Conservation (phyloP, 768 basidiomycete genomes). For the Kwoniella europaea region DNA sequence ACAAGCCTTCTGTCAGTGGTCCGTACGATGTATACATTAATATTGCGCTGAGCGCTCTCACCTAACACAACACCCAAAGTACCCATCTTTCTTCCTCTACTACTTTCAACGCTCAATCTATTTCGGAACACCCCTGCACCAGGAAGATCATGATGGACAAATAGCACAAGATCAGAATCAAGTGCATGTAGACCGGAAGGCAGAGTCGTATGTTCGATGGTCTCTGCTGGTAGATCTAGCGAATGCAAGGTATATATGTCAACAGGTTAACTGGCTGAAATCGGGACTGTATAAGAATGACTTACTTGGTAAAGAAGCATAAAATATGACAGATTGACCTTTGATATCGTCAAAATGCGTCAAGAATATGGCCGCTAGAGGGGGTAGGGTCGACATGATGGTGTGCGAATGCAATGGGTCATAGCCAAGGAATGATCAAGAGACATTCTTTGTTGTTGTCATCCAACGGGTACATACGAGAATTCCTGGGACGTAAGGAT, state of each 20-base stretch:
- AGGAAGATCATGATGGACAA: constrained; percentile 34
- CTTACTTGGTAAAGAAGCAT: constrained; percentile 27
- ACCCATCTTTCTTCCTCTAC: constrained; percentile 53
- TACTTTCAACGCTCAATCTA: constrained; percentile 34
- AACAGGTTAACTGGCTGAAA: background rate
- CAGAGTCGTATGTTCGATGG: constrained; percentile 49
- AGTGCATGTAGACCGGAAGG: constrained; percentile 54
- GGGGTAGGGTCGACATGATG: constrained; percentile 22
- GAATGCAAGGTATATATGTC: background rate
- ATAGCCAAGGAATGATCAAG: background rate
- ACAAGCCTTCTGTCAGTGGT: background rate
- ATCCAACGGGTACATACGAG: background rate
- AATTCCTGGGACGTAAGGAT: background rate
- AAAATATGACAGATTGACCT: constrained; percentile 51
- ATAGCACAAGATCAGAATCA: constrained; percentile 43
- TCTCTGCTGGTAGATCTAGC: constrained; percentile 22
- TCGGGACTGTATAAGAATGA: background rate
- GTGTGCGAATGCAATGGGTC: background rate
- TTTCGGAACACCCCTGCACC: constrained; percentile 43
- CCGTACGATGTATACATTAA: background rate
- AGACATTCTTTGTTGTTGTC: background rate
- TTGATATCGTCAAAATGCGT: constrained; percentile 57
- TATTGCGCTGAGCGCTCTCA: constrained; percentile 13
- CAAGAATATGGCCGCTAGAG: constrained; percentile 50
- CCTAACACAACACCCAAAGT: constrained; percentile 49